These are phyloP conservation scores for Aspergillus pseudoviridinutans DNA, from an alignment of 2,329 filamentous ascomycete species.

Conservation along the genomic window DNA sequence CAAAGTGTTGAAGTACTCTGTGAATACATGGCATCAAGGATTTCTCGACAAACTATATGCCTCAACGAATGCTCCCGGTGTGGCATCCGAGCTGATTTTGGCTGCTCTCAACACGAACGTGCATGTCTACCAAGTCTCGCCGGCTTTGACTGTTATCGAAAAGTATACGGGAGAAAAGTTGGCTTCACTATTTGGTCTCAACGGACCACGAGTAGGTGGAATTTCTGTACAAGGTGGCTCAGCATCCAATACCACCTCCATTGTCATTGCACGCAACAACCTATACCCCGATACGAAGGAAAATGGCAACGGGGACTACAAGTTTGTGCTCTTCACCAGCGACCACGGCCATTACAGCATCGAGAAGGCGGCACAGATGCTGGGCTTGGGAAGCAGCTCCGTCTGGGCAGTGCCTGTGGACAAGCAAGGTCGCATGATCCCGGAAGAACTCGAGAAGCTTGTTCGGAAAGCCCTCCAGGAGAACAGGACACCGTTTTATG, in stretches of 20 bases:
- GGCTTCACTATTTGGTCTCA: constrained; percentile 73
- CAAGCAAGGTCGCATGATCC: constrained; percentile 65
- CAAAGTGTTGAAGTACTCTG: constrained; percentile 74
- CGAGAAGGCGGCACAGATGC: constrained; percentile 89
- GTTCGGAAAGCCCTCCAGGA: constrained; percentile 59
- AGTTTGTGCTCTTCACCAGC: constrained; percentile 83
- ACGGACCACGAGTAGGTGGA: constrained; percentile 64
- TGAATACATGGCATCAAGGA: constrained; percentile 98
- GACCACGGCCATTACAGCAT: constrained; percentile 91
- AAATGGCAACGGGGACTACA: constrained; percentile 59
- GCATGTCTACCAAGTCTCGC: constrained; percentile 92
- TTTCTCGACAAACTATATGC: constrained; percentile 95
- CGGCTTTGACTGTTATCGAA: constrained; percentile 80
- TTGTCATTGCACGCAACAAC: constrained; percentile 82
- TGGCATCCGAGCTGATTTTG: constrained; percentile 79
- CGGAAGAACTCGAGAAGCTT: constrained; percentile 59
- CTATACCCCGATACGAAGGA: constrained; percentile 75
- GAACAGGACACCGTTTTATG: constrained; percentile 82
- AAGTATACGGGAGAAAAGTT: constrained; percentile 72
- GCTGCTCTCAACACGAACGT: constrained; percentile 88
- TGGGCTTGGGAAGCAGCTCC: constrained; percentile 71
- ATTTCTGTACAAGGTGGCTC: constrained; percentile 76
- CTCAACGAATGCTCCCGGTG: constrained; percentile 81
- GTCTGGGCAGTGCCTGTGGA: constrained; percentile 77
- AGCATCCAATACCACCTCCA: constrained; percentile 77